Evolutionary conservation across 768 basidiomycete genomes (phyloP).

Genomic region (Naganishia randhawae): DNA sequence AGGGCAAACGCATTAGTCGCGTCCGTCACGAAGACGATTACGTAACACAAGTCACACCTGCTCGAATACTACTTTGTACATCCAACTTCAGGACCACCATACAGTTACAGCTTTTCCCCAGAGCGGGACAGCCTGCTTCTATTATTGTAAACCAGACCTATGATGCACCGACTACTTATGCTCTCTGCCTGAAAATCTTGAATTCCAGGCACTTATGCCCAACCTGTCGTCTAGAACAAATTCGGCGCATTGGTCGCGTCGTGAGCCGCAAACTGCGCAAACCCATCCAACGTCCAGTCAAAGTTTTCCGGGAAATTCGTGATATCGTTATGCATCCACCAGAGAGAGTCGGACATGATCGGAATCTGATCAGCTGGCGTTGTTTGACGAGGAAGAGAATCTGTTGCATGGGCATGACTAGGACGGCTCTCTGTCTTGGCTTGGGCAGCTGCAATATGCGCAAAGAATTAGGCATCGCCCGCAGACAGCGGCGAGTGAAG

Average conservation of each 20-base stretch:
- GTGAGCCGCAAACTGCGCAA: conserved; percentile 5
- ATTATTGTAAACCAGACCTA: too few relatives aligned
- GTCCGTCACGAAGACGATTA: too few relatives aligned
- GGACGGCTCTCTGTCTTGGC: conserved; percentile 3
- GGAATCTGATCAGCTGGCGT: background rate
- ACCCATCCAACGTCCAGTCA: conserved; percentile 15
- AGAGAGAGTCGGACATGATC: conserved; percentile 5
- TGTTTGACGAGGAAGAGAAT: background rate
- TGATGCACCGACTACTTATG: too few relatives aligned
- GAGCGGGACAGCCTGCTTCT: too few relatives aligned
- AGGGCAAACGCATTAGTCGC: too few relatives aligned
- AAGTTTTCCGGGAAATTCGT: conserved; percentile 24
- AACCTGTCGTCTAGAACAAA: background rate
- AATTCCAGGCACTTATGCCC: too few relatives aligned
- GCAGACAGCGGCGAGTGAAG: background rate
- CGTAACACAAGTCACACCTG: too few relatives aligned
- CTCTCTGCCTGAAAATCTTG: too few relatives aligned
- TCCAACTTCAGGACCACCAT: too few relatives aligned
- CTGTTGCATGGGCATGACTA: background rate
- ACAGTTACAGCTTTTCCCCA: too few relatives aligned
- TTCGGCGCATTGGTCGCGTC: conserved; percentile 2
- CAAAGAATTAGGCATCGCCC: background rate
- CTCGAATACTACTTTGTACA: too few relatives aligned
- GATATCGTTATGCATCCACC: conserved; percentile 28
- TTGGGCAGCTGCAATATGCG: background rate